These are phyloP conservation scores for Vaucheria bursata DNA, from an alignment of 352 stramenopile genomes.

Conservation along the genomic window DNA sequence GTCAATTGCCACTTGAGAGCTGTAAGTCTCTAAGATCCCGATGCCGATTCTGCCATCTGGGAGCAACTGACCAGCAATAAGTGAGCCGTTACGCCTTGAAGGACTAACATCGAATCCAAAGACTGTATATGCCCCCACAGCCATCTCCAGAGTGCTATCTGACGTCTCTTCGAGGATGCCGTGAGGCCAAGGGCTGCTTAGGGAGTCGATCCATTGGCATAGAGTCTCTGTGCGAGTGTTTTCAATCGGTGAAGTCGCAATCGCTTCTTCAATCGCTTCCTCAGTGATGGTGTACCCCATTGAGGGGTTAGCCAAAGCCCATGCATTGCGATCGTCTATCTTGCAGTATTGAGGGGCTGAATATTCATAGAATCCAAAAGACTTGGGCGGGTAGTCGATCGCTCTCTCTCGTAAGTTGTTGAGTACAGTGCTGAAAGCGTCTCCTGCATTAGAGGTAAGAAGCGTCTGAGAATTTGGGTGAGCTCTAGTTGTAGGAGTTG, in stretches of 20 bases:
- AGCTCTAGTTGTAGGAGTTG: slow-evolving; percentile 6
- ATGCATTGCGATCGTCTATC: slow-evolving; percentile 6
- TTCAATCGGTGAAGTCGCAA: slow-evolving; percentile 6
- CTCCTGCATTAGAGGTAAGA: slow-evolving; percentile 6
- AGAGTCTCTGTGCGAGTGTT: slow-evolving; percentile 5
- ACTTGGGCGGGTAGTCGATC: slow-evolving; percentile 4
- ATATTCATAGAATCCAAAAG: slow-evolving; percentile 9
- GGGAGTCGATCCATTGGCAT: slow-evolving; percentile 4
- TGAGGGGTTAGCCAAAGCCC: slow-evolving; percentile 4
- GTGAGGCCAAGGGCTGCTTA: slow-evolving; percentile 4
- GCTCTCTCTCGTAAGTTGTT: slow-evolving; percentile 6
- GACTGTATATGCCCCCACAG: slow-evolving; percentile 4
- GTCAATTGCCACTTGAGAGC: slow-evolving; percentile 5
- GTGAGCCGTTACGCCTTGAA: slow-evolving; percentile 4
- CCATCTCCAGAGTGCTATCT: slow-evolving; percentile 5
- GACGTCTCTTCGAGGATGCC: slow-evolving; percentile 4
- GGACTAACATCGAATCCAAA: slow-evolving; percentile 7
- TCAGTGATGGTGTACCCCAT: slow-evolving; percentile 5
- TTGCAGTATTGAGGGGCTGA: slow-evolving; percentile 5
- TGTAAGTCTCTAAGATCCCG: slow-evolving; percentile 6
- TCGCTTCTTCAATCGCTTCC: slow-evolving; percentile 5
- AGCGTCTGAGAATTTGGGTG: slow-evolving; percentile 5
- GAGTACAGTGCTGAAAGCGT: slow-evolving; percentile 5
- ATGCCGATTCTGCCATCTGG: slow-evolving; percentile 4
- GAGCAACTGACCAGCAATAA: slow-evolving; percentile 6